Base-by-base conservation (phyloP, 2,329 filamentous ascomycete species). In the Xenosphaeropsis pyriputrescens region DNA sequence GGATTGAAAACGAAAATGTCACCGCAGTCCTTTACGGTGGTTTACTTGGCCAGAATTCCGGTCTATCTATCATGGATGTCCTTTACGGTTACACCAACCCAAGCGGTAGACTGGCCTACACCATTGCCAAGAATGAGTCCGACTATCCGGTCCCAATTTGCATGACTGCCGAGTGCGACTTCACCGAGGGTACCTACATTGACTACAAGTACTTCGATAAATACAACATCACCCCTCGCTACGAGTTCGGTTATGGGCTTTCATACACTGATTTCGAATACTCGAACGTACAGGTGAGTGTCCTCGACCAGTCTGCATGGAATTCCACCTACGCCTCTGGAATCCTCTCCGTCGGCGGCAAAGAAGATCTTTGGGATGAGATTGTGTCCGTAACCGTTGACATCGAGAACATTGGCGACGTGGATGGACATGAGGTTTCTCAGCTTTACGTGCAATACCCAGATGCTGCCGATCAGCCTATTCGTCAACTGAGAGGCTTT, bases 191-290 rank as follows among this genome's bases (percentile, higher is more conserved):
- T 0, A 93, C 91, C 57, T 89, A 83, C 0, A 79, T 91, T 32
- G 84, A 84, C 50, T 76, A 93, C 47, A 88, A 94, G 59, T 91
- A 94, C 59, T 76, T 85, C 17, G 74, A 88, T 57, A 86, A 94
- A 45, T 84, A 94, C 61, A 82, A 79, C 39, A 64, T 68, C 39
- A 79, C 89, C 41, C 86, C 88, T 0, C 76, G 84, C 1, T 95
- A 80, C 52, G 82, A 85, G 37, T 95, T 95, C 48, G 88, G 89
- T 0, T 86, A 77, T 40, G 89, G 88, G 0, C 68, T 94, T 4
- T 75, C 69, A 0, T 82, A 81, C 60, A 78, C 71, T 1, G 67
- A 58, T 1, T 85, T 75, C 51, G 56, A 64, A 6, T 63, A 78
- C 32, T 64, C 65, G 1, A 60, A 65, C 22, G 41, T 69, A 9